Base-by-base conservation (phyloP, 169 alveolate species). In the Sarcocystis neurona region DNA sequence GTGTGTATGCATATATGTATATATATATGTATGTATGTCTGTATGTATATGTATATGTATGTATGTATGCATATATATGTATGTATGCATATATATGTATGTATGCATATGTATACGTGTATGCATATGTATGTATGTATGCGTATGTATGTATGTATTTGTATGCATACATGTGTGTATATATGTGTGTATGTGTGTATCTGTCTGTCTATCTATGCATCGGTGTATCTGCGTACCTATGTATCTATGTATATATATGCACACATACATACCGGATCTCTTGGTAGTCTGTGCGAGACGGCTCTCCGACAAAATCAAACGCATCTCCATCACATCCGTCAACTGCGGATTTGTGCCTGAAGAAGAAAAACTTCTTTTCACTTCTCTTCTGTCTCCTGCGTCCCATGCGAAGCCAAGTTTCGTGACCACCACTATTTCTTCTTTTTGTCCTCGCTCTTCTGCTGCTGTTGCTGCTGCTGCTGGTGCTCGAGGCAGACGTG, bases 281-380 rank as follows among this genome's bases (percentile, higher is more conserved):
- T 37, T 72, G 82, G 82, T 72, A 72, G 53, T 72, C 82, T 53
- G 41, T 72, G 82, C 34, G 53, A 56, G 34, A 72, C 37, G 53
- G 43, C 75, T 63, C 75, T 15, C 82, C 82, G 18, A 43, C 32
- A 0, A 56, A 43, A 12, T 72, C 82, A 56, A 72, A 72, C 53
- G 82, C 23, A 30, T 72, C 82, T 3, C 82, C 56, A 10, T 72
- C 82, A 20, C 82, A 72, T 0, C 39, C 39, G 0, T 53, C 82
- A 30, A n/a, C n/a, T n/a, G n/a, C n/a, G n/a, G n/a, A n/a, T n/a
- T n/a, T n/a, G n/a, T n/a, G n/a, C n/a, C n/a, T n/a, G n/a, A n/a
- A n/a, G n/a, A n/a, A n/a, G n/a, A n/a, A n/a, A n/a, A n/a, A n/a
- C n/a, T n/a, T n/a, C n/a, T n/a, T n/a, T n/a, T n/a, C n/a, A n/a